These are phyloP conservation scores for Teratosphaeria zuluensis DNA, from an alignment of 2,329 filamentous ascomycete genomes.

Conservation along the genomic window DNA sequence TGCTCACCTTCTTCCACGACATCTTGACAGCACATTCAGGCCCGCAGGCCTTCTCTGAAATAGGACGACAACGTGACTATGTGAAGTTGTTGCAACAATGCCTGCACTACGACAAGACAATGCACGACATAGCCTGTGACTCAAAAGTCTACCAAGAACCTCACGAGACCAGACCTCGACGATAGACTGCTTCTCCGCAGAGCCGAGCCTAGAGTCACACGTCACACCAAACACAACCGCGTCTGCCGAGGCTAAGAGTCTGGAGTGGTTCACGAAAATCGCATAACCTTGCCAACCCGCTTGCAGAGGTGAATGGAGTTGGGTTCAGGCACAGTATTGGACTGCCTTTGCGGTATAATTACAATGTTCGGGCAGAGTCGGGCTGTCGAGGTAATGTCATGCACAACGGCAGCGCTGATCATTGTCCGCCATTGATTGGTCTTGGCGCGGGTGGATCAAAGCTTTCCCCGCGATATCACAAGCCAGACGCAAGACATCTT, in stretches of 20 bases:
- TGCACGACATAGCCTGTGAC: not conserved
- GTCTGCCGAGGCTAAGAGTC: not conserved
- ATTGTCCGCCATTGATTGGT: not conserved
- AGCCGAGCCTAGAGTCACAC: not conserved
- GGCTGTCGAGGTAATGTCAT: not conserved
- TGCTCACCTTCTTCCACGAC: conserved; percentile 24
- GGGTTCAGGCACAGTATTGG: too few species aligned
- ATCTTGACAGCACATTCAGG: conserved; percentile 10
- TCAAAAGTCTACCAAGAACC: not conserved
- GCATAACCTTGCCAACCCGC: not conserved
- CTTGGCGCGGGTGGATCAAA: not conserved
- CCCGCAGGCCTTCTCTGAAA: conserved; percentile 1
- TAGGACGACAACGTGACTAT: not conserved
- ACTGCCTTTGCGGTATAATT: not conserved
- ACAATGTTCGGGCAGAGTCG: not conserved
- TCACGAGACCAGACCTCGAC: not conserved
- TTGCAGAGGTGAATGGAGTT: too few species aligned
- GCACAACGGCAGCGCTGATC: not conserved
- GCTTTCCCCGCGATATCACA: not conserved
- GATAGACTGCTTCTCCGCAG: not conserved
- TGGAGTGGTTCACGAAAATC: not conserved
- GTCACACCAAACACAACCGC: not conserved
- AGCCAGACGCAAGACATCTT: not conserved
- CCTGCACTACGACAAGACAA: not conserved
- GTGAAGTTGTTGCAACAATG: not conserved